phyloP scores from a whole-genome alignment of 139 green algal species.

The Mesotaenium endlicherianum region DNA sequence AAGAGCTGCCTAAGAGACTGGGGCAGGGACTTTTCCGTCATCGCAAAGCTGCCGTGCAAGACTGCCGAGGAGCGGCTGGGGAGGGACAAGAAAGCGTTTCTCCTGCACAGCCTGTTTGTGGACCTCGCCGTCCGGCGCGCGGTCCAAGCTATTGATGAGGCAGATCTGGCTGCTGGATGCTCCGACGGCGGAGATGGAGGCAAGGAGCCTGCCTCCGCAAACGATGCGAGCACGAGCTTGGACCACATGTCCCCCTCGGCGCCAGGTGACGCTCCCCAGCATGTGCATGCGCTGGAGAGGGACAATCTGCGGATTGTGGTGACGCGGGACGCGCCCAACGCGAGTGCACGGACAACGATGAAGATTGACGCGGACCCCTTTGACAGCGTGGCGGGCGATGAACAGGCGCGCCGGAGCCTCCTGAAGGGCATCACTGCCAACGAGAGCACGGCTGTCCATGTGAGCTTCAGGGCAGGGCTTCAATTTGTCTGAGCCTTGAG shows the following conservation, averaged over 20 bases:
- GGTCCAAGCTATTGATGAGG: slow-evolving; percentile 18
- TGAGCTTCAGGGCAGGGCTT: too few relatives aligned
- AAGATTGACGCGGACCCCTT: slow-evolving; percentile 11
- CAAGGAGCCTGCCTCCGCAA: too few relatives aligned
- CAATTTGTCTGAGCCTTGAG: too few relatives aligned
- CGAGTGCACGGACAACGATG: slow-evolving; percentile 5
- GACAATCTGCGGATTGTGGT: not conserved
- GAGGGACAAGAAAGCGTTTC: slow-evolving; percentile 45
- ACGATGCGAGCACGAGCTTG: not conserved
- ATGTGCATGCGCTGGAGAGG: not conserved
- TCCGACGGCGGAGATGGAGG: too few relatives aligned
- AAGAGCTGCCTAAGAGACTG: not conserved
- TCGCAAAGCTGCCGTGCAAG: slow-evolving; percentile 3
- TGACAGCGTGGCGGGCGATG: not conserved
- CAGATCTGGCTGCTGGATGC: not conserved
- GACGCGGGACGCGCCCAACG: not conserved
- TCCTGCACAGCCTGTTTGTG: slow-evolving; percentile 47
- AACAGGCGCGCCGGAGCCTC: slow-evolving; percentile 21
- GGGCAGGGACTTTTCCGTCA: slow-evolving; percentile 16
- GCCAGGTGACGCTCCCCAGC: too few relatives aligned
- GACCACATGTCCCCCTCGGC: too few relatives aligned
- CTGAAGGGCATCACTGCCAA: slow-evolving; percentile 47
- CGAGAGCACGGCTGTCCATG: slow-evolving; percentile 49
- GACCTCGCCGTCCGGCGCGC: slow-evolving; percentile 22
- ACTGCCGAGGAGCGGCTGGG: slow-evolving; percentile 42